Base-by-base conservation (phyloP, 2,329 filamentous ascomycete species). In the Diaporthe sp. region DNA sequence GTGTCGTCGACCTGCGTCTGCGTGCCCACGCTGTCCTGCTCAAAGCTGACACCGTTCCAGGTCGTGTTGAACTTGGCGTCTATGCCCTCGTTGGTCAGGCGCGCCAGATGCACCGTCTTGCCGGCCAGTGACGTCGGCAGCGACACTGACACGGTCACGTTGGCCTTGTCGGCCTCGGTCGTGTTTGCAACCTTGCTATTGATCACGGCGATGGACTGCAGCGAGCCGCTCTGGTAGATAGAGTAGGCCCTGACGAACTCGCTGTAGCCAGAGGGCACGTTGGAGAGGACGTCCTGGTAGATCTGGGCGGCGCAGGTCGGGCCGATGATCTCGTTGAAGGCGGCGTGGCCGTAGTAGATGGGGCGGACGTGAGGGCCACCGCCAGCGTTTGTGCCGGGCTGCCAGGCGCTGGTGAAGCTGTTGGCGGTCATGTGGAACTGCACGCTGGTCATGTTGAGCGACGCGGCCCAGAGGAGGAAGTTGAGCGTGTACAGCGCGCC, bases 401-500 rank as follows among this genome's bases (percentile, higher is more conserved):
- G 85, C 88, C 88, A 89, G 2, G 87, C 86, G 73, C 84, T 84
- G 9, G 87, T 86, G 78, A 86, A 86, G 76, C 87, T 88, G 80
- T 88, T 88, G 80, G 88, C 87, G 13, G 87, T 89, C 87, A 89
- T 88, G 83, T 89, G 88, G 83, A 89, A 86, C 76, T 88, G 84
- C 3, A 89, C 86, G 12, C 85, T 85, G 0, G 83, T 81, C 71
- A 89, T 84, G 76, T 86, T 87, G 55, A 88, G 82, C 8, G 84
- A 84, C 10, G 88, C 86, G 5, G 85, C 82, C 80, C 88, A 89
- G 19, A 87, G 82, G 77, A 88, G 85, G 81, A 89, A 89, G 81
- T 89, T 89, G 70, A 89, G 83, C 13, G 86, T 86, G 87, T 87
- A 89, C 22, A 89, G 82, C 22, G 87, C 83, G n/a, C 87, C 85